Evolutionary conservation across 148 eudicot species (phyloP), one percentile per base, ranked within the genome.

Genomic region (Linanthus parryae): DNA sequence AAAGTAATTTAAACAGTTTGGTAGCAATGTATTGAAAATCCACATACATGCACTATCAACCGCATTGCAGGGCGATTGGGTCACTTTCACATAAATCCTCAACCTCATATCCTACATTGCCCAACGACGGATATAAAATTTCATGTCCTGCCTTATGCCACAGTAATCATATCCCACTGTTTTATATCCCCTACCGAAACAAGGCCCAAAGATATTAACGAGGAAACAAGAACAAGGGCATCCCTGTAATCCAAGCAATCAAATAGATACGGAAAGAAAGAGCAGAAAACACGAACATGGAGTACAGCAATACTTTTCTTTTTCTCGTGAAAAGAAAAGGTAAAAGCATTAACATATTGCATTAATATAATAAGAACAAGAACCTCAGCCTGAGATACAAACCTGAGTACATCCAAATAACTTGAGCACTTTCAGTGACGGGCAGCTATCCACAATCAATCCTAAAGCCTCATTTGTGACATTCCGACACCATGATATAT

Each of bases 371-470:
- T 3, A 16, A 18, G 8, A 25, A 52, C n/a, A 14, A 17, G 8
- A 20, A n/a, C 24, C 11, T 10, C 3, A 8, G 23, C 13, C 49
- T 23, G 20, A 27, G 17, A 38, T 11, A 18, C 28, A 34, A 65
- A 87, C 95, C 95, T 86, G 94, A 8, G 87, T 74, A 64, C 98
- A 92, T 46, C 98, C 98, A 72, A 87, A 84, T 54, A 87, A 45
- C 57, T 84, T 92, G 55, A 92, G 87, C 54, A 75, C 52, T 64
- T 63, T 72, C 68, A 92, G 64, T 10, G 84, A 83, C 26, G 40
- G 44, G 57, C 96, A 92, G 64, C 76, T 71, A 61, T 92, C 98
- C 17, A 83, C 96, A 59, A 92, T 84, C 70, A 79, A 64, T 47
- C 96, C 98, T 52, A 92, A 29, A 36, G 89, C 83, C 52, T 86